phyloP scores from a whole-genome alignment of 305 asterid species.

The Fraxinus velutina region DNA sequence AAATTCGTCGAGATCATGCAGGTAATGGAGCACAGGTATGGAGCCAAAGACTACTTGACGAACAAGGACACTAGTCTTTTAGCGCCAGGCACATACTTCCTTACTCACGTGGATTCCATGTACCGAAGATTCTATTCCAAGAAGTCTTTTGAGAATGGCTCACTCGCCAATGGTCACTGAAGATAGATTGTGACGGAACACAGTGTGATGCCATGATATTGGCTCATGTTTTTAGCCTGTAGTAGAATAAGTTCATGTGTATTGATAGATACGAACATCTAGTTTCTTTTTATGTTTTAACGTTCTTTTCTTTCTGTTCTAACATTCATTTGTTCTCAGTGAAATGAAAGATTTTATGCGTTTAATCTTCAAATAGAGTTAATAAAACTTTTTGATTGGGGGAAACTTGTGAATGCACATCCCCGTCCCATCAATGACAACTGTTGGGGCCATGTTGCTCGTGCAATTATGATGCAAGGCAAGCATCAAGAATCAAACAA shows the following conservation, averaged over 20 bases:
- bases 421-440: background rate
- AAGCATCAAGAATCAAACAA: background rate
- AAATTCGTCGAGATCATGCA: slow-evolving; percentile 77
- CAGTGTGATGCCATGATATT: slow-evolving; percentile 12
- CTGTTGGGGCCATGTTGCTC: background rate
- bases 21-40: slow-evolving; percentile 95
- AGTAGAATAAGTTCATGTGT: slow-evolving; percentile 29
- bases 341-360: background rate
- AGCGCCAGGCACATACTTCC: slow-evolving; percentile 79
- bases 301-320: background rate
- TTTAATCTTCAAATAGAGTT: background rate
- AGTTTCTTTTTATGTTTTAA: background rate
- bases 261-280: background rate
- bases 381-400: background rate
- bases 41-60: slow-evolving; percentile 76
- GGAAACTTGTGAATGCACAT: background rate
- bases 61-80: slow-evolving; percentile 84
- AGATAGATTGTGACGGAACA: slow-evolving; percentile 10
- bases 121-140: slow-evolving; percentile 79
- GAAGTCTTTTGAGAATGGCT: slow-evolving; percentile 60
- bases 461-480: background rate
- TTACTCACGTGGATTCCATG: slow-evolving; percentile 88
- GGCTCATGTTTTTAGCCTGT: slow-evolving; percentile 28
- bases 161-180: slow-evolving; percentile 67
- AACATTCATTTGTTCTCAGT: background rate